phyloP scores from a whole-genome alignment of 305 asterid genomes.

The Withania somnifera region DNA sequence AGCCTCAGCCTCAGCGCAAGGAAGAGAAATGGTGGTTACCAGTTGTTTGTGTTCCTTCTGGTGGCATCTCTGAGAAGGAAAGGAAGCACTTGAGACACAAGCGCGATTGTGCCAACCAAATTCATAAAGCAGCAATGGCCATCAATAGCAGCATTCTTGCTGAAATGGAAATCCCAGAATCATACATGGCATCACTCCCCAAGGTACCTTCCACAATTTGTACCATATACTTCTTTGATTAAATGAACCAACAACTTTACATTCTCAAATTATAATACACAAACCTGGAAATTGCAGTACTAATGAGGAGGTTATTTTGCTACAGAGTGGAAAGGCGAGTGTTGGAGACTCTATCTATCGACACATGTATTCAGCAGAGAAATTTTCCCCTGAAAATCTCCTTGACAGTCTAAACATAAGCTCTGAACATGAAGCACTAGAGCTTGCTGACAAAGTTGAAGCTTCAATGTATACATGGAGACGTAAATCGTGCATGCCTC shows the following conservation, averaged over 20 bases:
- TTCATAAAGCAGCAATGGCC: conserved; percentile 89
- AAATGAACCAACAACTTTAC: neutral
- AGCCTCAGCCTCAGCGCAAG: conserved; percentile 29
- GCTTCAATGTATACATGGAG: conserved; percentile 86
- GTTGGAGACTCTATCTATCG: conserved; percentile 70
- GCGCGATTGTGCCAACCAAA: conserved; percentile 69
- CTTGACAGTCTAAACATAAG: conserved; percentile 50
- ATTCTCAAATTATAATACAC: neutral
- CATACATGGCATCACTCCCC: conserved; percentile 75
- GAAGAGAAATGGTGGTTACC: conserved; percentile 97
- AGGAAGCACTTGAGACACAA: conserved; percentile 54
- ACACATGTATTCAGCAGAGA: conserved; percentile 47
- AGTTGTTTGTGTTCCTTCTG: conserved; percentile 50
- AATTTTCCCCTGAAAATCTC: conserved; percentile 52
- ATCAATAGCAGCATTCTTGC: conserved; percentile 60
- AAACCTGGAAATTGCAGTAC: neutral
- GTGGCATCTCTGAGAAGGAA: conserved; percentile 56
- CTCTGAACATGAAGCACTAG: conserved; percentile 83
- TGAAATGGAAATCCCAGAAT: conserved; percentile 81
- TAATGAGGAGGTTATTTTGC: neutral
- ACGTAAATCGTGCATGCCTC: conserved; percentile 47
- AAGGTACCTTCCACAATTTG: conserved; percentile 40
- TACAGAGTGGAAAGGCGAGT: conserved; percentile 73
- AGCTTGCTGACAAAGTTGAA: conserved; percentile 77
- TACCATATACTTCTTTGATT: neutral